These are phyloP conservation scores for Thelonectria blattea DNA, from an alignment of 2,329 filamentous ascomycete species.

Conservation along the genomic window DNA sequence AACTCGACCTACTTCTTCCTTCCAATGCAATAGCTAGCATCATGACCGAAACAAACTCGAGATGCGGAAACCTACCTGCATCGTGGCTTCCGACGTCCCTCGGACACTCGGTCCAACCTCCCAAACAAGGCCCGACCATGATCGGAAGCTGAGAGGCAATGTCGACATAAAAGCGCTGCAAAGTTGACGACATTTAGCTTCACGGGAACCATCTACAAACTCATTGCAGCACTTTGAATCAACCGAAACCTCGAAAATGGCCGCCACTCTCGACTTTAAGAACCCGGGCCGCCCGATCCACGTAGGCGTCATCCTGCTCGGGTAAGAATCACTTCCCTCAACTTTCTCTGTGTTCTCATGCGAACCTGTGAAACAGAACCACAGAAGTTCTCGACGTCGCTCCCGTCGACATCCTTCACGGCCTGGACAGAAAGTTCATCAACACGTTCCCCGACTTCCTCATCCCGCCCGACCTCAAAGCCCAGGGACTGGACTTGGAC, in stretches of 20 bases:
- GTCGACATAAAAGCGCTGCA: neutral
- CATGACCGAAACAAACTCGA: too few species aligned
- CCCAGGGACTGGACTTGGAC: conserved; percentile 37
- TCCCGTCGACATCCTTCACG: conserved; percentile 40
- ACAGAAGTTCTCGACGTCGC: conserved; percentile 46
- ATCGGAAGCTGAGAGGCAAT: neutral
- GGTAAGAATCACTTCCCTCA: neutral
- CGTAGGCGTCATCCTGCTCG: conserved; percentile 27
- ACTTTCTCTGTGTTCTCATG: neutral
- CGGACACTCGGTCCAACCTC: neutral
- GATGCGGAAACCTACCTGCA: neutral
- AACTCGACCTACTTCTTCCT: too few species aligned
- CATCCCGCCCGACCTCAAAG: conserved; percentile 20
- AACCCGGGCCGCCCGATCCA: conserved; percentile 18
- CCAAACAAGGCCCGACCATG: neutral
- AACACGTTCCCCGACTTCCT: conserved; percentile 25
- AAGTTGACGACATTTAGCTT: neutral
- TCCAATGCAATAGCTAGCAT: too few species aligned
- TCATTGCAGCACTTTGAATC: neutral
- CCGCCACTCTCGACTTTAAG: conserved; percentile 1
- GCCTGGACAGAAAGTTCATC: conserved; percentile 26
- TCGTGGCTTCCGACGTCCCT: neutral
- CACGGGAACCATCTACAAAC: neutral
- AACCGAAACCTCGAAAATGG: neutral
- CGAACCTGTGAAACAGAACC: conserved; percentile 24